Percentiles rank a stretch among this genome's conserved stretches.
Evolutionary conservation across 495 filamentous ascomycete genomes (phyloP).

Genomic region (Talaromyces ruber): DNA sequence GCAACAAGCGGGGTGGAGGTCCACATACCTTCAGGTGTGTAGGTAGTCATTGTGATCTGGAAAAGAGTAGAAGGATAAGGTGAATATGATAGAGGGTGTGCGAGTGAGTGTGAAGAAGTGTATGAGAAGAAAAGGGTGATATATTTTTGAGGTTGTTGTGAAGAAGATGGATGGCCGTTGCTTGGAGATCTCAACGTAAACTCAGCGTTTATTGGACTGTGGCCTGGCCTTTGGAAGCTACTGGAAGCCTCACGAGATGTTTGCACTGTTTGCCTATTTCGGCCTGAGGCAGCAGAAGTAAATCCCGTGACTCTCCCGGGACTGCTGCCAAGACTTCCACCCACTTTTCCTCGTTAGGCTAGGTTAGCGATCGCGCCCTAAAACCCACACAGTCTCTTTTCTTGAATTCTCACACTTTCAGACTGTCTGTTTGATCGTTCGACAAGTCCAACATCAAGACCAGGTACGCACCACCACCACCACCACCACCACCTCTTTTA

Average conservation of each 20-base stretch:
- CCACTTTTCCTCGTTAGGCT: constrained; percentile 30
- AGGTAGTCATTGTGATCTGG: background rate
- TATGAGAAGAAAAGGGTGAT: background rate
- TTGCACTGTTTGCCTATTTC: background rate
- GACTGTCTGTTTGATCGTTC: constrained; percentile 10
- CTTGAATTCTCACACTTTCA: constrained; percentile 25
- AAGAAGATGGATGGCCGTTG: background rate
- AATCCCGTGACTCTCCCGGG: constrained; percentile 9
- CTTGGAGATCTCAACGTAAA: background rate
- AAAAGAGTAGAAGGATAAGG: background rate
- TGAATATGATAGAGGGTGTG: background rate
- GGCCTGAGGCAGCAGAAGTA: background rate
- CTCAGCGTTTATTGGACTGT: background rate
- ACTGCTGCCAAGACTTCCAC: constrained; percentile 6
- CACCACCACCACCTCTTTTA: constrained; percentile 16
- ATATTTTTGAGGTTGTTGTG: background rate
- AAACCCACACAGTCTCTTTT: constrained; percentile 41
- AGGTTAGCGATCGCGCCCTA: constrained; percentile 42
- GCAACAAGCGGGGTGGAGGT: constrained; percentile 2
- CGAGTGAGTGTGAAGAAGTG: background rate
- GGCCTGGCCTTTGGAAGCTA: background rate
- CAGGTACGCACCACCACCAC: constrained; percentile 32
- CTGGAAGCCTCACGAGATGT: background rate
- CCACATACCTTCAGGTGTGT: constrained; percentile 16
- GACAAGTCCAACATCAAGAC: constrained; percentile 42